phyloP scores from a whole-genome alignment of 2,329 filamentous ascomycete genomes.

The Dothistroma septosporum region DNA sequence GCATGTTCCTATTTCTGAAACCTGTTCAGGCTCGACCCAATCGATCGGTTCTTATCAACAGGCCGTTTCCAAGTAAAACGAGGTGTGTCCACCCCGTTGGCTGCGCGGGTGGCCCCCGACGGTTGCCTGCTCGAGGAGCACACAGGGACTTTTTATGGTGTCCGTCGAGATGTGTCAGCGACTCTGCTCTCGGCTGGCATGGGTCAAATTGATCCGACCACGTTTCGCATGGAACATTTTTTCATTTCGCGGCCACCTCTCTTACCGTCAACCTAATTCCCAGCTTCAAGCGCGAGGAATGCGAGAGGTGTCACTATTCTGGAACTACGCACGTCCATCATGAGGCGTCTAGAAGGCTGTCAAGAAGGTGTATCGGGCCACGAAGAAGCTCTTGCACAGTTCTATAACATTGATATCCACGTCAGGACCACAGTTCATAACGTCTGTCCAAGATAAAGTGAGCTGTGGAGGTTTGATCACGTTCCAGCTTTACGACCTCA shows the following conservation, averaged over 20 bases:
- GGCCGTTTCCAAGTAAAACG: neutral
- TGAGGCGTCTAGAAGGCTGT: neutral
- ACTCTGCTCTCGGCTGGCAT: neutral
- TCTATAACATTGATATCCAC: neutral
- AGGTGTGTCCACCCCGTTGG: neutral
- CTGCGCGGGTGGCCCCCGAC: neutral
- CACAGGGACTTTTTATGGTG: neutral
- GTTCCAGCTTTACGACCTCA: neutral
- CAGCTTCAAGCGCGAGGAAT: neutral
- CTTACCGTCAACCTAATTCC: neutral
- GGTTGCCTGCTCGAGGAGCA: neutral
- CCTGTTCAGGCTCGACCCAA: neutral
- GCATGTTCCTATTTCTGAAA: conserved; percentile 5
- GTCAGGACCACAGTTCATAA: neutral
- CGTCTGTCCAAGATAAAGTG: neutral
- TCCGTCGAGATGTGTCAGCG: neutral
- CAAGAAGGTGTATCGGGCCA: neutral
- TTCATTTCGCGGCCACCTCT: neutral
- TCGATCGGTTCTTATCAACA: neutral
- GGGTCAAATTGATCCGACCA: neutral
- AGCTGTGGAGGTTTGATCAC: neutral
- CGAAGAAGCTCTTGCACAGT: neutral
- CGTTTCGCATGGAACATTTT: neutral
- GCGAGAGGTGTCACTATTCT: neutral
- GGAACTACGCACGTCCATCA: neutral